Conservation (phyloP, 2,329 filamentous ascomycete species). For the Proliferodiscus dingleyae region DNA sequence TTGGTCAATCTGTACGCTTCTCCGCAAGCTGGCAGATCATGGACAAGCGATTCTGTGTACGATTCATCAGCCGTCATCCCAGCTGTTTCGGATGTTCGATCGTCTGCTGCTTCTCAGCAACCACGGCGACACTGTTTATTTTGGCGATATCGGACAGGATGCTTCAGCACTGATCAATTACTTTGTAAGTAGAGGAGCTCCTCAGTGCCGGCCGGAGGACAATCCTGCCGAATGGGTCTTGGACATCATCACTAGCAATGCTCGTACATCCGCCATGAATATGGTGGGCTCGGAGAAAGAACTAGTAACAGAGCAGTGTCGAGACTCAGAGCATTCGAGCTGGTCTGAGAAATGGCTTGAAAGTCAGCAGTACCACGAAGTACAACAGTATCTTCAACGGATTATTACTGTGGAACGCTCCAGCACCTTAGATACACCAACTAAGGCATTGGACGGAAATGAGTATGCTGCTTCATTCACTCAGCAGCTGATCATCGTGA, state of each 20-base stretch:
- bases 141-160: conserved; percentile 59
- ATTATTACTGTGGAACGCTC: background rate
- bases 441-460: background rate
- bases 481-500: background rate
- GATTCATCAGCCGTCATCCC: conserved; percentile 88
- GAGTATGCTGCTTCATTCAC: background rate
- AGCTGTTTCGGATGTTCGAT: conserved; percentile 87
- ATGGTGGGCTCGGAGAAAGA: background rate
- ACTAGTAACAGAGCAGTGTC: background rate
- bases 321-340: background rate
- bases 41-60: conserved; percentile 90
- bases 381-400: background rate
- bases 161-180: conserved; percentile 43
- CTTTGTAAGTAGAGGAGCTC: conserved; percentile 66
- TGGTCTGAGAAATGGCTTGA: background rate
- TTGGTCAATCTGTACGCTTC: conserved; percentile 79
- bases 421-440: background rate
- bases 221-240: conserved; percentile 82
- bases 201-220: conserved; percentile 56
- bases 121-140: conserved; percentile 74
- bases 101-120: conserved; percentile 69
- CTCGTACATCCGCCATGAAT: background rate
- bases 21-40: conserved; percentile 80
- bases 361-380: background rate
- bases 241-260: conserved; percentile 45